Evolutionary conservation across 116 monocot genomes (phyloP).

Genomic region (Papilionanthe hybrid): DNA sequence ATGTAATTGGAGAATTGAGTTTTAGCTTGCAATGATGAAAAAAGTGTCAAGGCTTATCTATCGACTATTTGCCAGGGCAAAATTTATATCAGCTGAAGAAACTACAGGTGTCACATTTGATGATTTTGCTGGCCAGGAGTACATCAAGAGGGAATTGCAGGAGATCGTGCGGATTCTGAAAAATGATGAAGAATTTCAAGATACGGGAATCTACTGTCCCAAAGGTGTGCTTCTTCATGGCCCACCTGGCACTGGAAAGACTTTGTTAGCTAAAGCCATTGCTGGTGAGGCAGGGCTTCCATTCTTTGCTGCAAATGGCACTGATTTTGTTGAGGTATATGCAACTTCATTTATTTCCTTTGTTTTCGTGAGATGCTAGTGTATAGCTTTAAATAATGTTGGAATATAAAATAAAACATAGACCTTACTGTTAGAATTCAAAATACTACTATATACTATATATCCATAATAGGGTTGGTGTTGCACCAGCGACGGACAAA

Average conservation of each 20-base stretch:
- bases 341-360: not conserved
- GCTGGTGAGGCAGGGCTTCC: slow-evolving; percentile 93
- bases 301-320: slow-evolving; percentile 91
- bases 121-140: slow-evolving; percentile 96
- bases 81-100: slow-evolving; percentile 93
- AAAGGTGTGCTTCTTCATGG: slow-evolving; percentile 93
- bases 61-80: slow-evolving; percentile 47
- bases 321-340: slow-evolving; percentile 89
- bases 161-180: slow-evolving; percentile 79
- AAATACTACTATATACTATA: not conserved
- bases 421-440: not conserved
- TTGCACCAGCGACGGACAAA: too few species aligned
- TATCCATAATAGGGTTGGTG: too few species aligned
- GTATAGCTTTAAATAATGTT: not conserved
- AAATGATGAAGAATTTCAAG: slow-evolving; percentile 75
- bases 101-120: slow-evolving; percentile 85
- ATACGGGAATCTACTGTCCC: slow-evolving; percentile 89
- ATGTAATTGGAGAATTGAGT: not conserved
- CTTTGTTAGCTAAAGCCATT: slow-evolving; percentile 79
- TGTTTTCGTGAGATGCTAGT: not conserved
- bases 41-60: slow-evolving; percentile 4
- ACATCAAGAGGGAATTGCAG: slow-evolving; percentile 75
- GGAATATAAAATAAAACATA: not conserved
- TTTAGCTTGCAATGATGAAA: slow-evolving; percentile 1
- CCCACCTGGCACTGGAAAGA: slow-evolving; percentile 87